Base-by-base conservation (phyloP, 2,329 filamentous ascomycete species). In the Colletotrichum tropicicola region DNA sequence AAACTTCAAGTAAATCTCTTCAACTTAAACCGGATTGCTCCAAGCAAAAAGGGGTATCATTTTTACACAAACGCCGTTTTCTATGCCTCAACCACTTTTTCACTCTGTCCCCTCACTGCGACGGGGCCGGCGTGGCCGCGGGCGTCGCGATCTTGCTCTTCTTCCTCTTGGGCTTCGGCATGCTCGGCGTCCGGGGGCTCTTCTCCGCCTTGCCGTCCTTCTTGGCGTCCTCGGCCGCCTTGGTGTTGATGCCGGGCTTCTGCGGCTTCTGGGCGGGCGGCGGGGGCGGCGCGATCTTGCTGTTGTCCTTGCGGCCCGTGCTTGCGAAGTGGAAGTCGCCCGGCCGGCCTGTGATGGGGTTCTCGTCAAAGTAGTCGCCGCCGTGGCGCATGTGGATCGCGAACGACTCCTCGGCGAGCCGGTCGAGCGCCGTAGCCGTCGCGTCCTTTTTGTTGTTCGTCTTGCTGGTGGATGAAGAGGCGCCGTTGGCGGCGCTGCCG, bases 311-410 rank as follows among this genome's bases (percentile, higher is more conserved):
- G 57, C 87, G 82, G 1, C 88, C 88, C 0, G 87, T 89, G 7
- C 86, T 88, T 8, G 85, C 85, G 10, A 90, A 81, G 69, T 90
- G 87, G 74, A 91, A 91, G 57, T 89, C 87, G 52, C 89, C 89
- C 1, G 89, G 89, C 28, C 85, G 83, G 51, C 89, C 89, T 0
- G 87, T 90, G 70, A 91, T 90, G 43, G 88, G 87, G 68, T 89
- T 91, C 74, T 90, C 87, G 74, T 91, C 87, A 76, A 91, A 86
- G 72, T 88, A 91, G 68, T 91, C 88, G 51, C 87, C 85, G 37
- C 87, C 88, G 69, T 85, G 87, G 67, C 82, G 83, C 75, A 87
- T 79, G 68, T 89, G 86, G 41, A 87, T 80, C 69, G 80, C 76
- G 66, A 88, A 84, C 0, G 88, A 85, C 69, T 89, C 86, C 68